phyloP scores from a whole-genome alignment of 129 eudicot genomes.

The Flaveria sonorensis region DNA sequence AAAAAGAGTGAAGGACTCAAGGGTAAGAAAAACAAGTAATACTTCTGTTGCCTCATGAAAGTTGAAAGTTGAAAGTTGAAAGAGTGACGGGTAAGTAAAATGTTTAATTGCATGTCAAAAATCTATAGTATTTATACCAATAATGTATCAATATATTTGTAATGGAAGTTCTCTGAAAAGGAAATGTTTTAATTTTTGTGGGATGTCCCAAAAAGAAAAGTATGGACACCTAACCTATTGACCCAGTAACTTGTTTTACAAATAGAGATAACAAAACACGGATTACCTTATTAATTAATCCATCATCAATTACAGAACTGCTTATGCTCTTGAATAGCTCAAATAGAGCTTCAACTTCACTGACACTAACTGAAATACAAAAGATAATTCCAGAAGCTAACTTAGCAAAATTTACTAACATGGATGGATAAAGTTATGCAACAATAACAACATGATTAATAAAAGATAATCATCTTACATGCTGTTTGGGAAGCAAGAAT shows the following conservation, averaged over 20 bases:
- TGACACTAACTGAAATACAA: slow-evolving; percentile 76
- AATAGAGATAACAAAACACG: background rate
- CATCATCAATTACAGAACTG: slow-evolving; percentile 94
- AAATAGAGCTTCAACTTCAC: slow-evolving; percentile 98
- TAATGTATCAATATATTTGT: background rate
- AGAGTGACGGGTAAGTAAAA: background rate
- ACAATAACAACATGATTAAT: background rate
- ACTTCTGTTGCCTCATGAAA: slow-evolving; percentile 1
- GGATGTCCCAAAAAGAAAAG: background rate
- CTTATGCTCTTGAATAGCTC: slow-evolving; percentile 97
- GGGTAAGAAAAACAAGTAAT: background rate
- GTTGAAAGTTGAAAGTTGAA: slow-evolving; percentile 5
- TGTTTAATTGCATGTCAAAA: background rate
- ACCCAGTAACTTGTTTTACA: background rate
- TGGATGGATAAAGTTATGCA: background rate
- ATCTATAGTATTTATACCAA: background rate
- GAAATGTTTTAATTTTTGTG: background rate
- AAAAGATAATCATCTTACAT: slow-evolving; percentile 58
- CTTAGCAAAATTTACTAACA: background rate
- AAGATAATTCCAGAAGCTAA: background rate
- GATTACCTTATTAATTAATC: slow-evolving; percentile 88
- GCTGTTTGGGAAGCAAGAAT: slow-evolving; percentile 95
- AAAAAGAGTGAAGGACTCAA: slow-evolving; percentile 8
- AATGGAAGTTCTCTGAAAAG: slow-evolving; percentile 11
- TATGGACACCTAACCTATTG: slow-evolving; percentile 8